These are phyloP conservation scores for Penicillium corylophilum DNA, from an alignment of 2,329 filamentous ascomycete genomes.

Conservation along the genomic window DNA sequence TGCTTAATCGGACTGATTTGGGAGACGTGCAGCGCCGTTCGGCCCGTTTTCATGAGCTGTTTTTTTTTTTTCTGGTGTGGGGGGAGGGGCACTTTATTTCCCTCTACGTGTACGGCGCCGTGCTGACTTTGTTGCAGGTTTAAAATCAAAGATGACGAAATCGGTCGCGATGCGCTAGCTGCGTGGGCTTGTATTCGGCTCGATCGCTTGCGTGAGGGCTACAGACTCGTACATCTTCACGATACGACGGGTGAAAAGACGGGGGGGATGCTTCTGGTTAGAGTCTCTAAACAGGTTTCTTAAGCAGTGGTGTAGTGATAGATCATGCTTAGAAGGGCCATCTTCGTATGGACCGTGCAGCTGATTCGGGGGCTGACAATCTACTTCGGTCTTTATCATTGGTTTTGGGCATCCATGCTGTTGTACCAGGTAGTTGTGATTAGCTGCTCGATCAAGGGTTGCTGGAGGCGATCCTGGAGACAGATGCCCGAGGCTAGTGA, in stretches of 20 bases:
- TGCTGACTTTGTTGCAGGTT: slow-evolving; percentile 53
- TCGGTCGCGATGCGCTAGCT: slow-evolving; percentile 73
- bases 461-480: not conserved
- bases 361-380: not conserved
- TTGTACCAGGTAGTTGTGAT: not conserved
- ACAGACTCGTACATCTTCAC: slow-evolving; percentile 73
- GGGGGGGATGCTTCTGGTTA: slow-evolving; percentile 70
- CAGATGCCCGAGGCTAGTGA: not conserved
- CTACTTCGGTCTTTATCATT: not conserved
- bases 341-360: not conserved
- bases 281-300: slow-evolving; percentile 60
- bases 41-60: not conserved
- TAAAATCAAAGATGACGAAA: slow-evolving; percentile 83
- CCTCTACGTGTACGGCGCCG: not conserved
- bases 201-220: slow-evolving; percentile 73
- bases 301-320: not conserved
- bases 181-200: slow-evolving; percentile 88
- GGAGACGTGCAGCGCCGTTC: slow-evolving; percentile 9
- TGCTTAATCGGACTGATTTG: not conserved
- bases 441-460: not conserved
- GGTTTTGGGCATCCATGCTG: slow-evolving; percentile 1
- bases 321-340: not conserved
- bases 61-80: not conserved
- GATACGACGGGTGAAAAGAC: slow-evolving; percentile 66
- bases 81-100: not conserved